Evolutionary conservation across 192 early-diverging fungal genomes (phyloP), one percentile per base, ranked within the genome.

Genomic region (Umbelopsis sp.): DNA sequence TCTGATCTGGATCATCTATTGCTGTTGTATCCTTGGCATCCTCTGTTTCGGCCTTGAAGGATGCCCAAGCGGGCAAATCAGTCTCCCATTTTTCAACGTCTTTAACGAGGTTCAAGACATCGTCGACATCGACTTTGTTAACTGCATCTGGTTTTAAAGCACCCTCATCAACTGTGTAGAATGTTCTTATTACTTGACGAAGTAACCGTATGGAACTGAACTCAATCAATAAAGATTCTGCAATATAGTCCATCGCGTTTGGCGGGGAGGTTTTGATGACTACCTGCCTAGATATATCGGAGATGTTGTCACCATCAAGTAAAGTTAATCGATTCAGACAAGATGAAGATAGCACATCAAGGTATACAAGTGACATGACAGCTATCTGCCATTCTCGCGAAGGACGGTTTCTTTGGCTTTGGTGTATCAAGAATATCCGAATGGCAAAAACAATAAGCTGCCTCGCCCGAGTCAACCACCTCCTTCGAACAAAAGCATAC

Each of bases 11-110:
- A 18, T 70, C 46, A 5, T 55, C 45, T 8, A 22, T 44, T 25
- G 22, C 44, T 30, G 68, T 27, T 61, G 61, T 73, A 22, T 47
- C 52, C 33, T 35, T 23, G 3, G 5, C 27, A 6, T 61, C 48
- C 1, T 55, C 52, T 11, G 37, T 4, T 12, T 61, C 30, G 0
- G 55, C 8, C 2, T 35, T 16, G 12, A 61, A 35, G 4, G 33
- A 12, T 4, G 68, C 71, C 76, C 76, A 78, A 12, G 30, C 13
- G 1, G 71, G 71, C 35, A 78, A 22, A 1, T 68, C 66, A 15
- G 72, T 61, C 37, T 78, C 76, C 76, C 76, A 78, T 30, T 65
- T 35, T 44, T 78, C 76, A 25, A 78, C 47, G 37, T 78, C 76
- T 30, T 68, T 67, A 3, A 78, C 76, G 6, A 78, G 23, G 1